Conservation (phyloP, 371 early-diverging fungal species). For the Dinochytrium kinnereticum region DNA sequence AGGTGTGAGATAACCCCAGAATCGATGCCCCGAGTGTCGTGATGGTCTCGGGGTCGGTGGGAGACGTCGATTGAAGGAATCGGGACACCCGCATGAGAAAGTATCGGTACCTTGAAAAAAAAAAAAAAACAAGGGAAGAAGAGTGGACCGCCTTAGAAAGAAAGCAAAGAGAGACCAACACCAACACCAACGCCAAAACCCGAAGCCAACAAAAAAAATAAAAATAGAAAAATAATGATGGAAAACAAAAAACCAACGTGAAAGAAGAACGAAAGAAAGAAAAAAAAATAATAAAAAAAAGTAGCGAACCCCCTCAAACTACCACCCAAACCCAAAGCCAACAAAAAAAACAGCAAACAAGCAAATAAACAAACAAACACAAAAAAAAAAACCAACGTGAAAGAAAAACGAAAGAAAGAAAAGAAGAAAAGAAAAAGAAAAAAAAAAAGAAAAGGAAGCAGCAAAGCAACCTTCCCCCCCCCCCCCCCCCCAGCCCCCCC, state of each 20-base stretch:
- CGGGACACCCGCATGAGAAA: constrained; percentile 18
- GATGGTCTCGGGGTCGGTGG: neutral
- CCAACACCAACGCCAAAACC: neutral
- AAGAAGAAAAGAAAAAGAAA: neutral
- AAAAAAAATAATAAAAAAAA: neutral
- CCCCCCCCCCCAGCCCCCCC: too few species aligned
- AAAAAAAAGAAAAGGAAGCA: too few species aligned
- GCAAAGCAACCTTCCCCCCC: too few species aligned
- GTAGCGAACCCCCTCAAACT: neutral
- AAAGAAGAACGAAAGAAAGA: too few species aligned
- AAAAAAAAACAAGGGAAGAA: neutral
- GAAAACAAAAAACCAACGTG: neutral
- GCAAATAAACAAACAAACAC: too few species aligned
- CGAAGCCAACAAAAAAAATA: neutral
- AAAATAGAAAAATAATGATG: too few species aligned
- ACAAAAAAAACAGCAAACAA: neutral
- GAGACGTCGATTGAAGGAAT: neutral
- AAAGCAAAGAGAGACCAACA: neutral
- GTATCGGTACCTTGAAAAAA: constrained; percentile 15
- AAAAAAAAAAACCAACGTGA: too few species aligned
- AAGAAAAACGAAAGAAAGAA: too few species aligned
- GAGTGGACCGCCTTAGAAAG: too few species aligned
- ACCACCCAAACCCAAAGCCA: neutral
- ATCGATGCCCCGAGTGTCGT: constrained; percentile 23
- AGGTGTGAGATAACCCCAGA: constrained; percentile 25